phyloP scores from a whole-genome alignment of 495 filamentous ascomycete genomes.

The Penicilliopsis zonata region DNA sequence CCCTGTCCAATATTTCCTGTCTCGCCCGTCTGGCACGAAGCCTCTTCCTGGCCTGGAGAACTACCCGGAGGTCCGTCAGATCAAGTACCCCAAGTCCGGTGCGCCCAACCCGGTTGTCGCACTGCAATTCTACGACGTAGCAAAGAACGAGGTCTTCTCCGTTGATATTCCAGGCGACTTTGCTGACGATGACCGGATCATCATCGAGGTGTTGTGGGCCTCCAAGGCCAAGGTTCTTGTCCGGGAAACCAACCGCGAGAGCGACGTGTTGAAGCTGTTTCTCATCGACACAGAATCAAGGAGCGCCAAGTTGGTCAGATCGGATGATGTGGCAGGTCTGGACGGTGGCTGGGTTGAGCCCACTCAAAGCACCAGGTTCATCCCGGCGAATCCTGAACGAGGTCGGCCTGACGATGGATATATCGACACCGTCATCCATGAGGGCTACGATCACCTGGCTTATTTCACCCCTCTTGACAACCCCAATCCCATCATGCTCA shows the following conservation, averaged over 20 bases:
- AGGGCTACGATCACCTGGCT: slow-evolving; percentile 81
- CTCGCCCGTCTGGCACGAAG: slow-evolving; percentile 65
- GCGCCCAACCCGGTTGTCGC: slow-evolving; percentile 85
- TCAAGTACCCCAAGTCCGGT: slow-evolving; percentile 97
- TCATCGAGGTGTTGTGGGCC: slow-evolving; percentile 90
- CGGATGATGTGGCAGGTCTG: slow-evolving; percentile 61
- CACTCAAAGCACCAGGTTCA: slow-evolving; percentile 70
- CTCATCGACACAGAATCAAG: slow-evolving; percentile 68
- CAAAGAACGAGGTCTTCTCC: slow-evolving; percentile 64
- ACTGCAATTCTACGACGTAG: slow-evolving; percentile 79
- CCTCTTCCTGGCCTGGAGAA: slow-evolving; percentile 66
- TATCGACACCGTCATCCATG: slow-evolving; percentile 78
- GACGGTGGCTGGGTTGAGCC: slow-evolving; percentile 98
- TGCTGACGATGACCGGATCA: slow-evolving; percentile 67
- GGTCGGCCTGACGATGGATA: slow-evolving; percentile 78
- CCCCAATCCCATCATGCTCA: slow-evolving; percentile 68
- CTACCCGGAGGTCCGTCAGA: slow-evolving; percentile 80
- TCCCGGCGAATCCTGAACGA: slow-evolving; percentile 71
- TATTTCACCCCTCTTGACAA: slow-evolving; percentile 92
- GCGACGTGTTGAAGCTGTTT: slow-evolving; percentile 75
- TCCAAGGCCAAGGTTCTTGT: slow-evolving; percentile 65
- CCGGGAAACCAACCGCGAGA: slow-evolving; percentile 88
- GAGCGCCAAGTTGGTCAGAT: slow-evolving; percentile 68
- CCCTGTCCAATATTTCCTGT: slow-evolving; percentile 87
- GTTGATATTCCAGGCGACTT: slow-evolving; percentile 72